Percentiles rank a stretch among this genome's conserved stretches.
Evolutionary conservation across 1,284 basidiomycete species (phyloP).

Genomic region (Termitomyces sp.): DNA sequence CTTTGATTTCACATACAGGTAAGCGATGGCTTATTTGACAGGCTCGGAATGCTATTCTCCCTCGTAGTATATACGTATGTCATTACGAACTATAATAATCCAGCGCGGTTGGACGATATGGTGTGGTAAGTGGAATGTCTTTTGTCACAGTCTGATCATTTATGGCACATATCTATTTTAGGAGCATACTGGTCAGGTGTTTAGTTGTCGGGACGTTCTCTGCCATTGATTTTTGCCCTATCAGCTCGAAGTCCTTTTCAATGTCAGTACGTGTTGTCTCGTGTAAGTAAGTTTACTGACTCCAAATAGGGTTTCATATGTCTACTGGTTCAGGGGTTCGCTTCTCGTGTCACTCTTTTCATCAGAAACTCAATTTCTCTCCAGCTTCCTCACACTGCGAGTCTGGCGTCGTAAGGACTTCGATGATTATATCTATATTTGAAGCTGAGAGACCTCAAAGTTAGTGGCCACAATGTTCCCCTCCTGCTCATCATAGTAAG

Average conservation of each 20-base stretch:
- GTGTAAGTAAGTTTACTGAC: background rate
- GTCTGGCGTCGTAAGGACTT: conserved; percentile 47
- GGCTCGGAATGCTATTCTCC: background rate
- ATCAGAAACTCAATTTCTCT: background rate
- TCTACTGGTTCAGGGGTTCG: conserved; percentile 47
- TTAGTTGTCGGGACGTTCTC: background rate
- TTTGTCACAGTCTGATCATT: background rate
- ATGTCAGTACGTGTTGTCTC: conserved; percentile 27
- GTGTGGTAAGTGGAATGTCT: conserved; percentile 34
- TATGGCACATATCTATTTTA: conserved; percentile 15
- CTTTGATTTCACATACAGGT: conserved; percentile 50
- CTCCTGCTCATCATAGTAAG: conserved; percentile 38
- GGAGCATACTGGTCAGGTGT: conserved; percentile 41
- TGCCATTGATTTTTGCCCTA: background rate
- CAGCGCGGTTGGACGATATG: conserved; percentile 30
- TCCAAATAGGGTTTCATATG: conserved; percentile 43
- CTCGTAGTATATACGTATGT: conserved; percentile 46
- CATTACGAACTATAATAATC: conserved; percentile 44
- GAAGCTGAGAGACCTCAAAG: conserved; percentile 22
- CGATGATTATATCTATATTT: background rate
- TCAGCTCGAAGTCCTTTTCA: conserved; percentile 51
- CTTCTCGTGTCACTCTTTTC: background rate
- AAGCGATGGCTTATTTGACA: background rate
- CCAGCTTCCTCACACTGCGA: conserved; percentile 46
- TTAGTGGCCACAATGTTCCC: conserved; percentile 41